Evolutionary conservation across 306 rosid species (phyloP).

Genomic region (Lathyrus aphaca): DNA sequence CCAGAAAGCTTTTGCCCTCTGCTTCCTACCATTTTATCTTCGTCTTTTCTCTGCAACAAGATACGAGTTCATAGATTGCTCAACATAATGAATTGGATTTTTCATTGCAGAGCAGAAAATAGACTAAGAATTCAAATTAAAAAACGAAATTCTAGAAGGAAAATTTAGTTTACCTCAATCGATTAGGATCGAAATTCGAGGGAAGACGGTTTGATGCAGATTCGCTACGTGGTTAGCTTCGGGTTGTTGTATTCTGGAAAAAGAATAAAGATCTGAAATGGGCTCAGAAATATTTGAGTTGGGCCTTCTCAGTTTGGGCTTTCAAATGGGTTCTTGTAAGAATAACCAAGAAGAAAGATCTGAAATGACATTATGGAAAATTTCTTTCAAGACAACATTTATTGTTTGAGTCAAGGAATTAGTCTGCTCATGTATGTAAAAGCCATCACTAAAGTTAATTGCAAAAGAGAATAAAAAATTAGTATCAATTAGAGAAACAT

Average conservation of each 20-base stretch:
- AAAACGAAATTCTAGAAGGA: background rate
- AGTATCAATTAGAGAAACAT: no score
- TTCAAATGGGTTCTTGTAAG: no score
- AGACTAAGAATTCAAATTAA: background rate
- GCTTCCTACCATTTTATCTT: constrained; percentile 53
- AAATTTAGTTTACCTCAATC: constrained; percentile 8
- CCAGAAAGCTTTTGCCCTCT: constrained; percentile 70
- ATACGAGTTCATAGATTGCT: background rate
- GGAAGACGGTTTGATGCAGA: background rate
- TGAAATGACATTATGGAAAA: no score
- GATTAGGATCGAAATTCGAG: background rate
- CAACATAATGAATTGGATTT: background rate
- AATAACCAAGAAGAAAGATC: no score
- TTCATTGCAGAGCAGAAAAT: background rate
- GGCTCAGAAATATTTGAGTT: background rate
- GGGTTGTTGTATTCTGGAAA: background rate
- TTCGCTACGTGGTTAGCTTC: background rate
- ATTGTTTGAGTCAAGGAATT: no score
- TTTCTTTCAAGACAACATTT: no score
- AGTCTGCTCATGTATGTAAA: no score
- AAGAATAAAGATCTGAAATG: background rate
- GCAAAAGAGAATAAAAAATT: no score
- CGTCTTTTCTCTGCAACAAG: background rate
- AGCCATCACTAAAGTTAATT: no score
- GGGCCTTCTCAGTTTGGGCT: background rate